phyloP scores from a whole-genome alignment of 805 yeast genomes.

The Candida pseudoglaebosa region DNA sequence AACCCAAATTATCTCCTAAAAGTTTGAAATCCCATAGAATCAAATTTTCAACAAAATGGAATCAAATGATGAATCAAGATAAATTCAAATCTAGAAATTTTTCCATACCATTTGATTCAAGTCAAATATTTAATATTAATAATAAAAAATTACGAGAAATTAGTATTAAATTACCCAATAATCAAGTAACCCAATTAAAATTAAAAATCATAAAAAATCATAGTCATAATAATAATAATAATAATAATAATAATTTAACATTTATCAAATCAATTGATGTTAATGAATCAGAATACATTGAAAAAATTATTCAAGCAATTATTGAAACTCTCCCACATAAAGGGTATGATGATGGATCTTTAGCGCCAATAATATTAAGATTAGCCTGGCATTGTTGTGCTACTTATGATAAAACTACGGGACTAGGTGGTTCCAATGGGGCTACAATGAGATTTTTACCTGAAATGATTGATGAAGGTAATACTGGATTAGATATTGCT shows the following conservation, averaged over 20 bases:
- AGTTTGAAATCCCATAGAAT: too few relatives aligned
- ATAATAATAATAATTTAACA: slow-evolving; percentile 6
- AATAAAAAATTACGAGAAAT: slow-evolving; percentile 4
- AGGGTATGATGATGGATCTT: slow-evolving; percentile 61
- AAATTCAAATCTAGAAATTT: neutral
- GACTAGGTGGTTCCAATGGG: slow-evolving; percentile 65
- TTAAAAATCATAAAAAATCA: slow-evolving; percentile 9
- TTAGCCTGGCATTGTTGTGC: slow-evolving; percentile 87
- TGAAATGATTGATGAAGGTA: slow-evolving; percentile 51
- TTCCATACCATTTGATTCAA: slow-evolving; percentile 1
- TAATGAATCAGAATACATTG: slow-evolving; percentile 11
- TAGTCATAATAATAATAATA: slow-evolving; percentile 6
- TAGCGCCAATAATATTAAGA: slow-evolving; percentile 76
- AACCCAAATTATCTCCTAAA: neutral
- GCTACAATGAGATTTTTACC: slow-evolving; percentile 44
- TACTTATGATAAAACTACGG: slow-evolving; percentile 58
- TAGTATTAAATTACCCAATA: slow-evolving; percentile 9
- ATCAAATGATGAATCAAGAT: slow-evolving; percentile 1
- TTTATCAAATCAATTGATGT: slow-evolving; percentile 10
- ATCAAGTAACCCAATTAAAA: slow-evolving; percentile 5
- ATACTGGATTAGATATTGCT: slow-evolving; percentile 51
- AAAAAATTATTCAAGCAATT: slow-evolving; percentile 32
- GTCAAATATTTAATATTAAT: neutral
- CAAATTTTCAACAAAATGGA: slow-evolving; percentile 1
- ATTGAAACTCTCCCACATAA: slow-evolving; percentile 25